phyloP scores from a whole-genome alignment of 352 stramenopile genomes.

The Phytophthora cryptogea region DNA sequence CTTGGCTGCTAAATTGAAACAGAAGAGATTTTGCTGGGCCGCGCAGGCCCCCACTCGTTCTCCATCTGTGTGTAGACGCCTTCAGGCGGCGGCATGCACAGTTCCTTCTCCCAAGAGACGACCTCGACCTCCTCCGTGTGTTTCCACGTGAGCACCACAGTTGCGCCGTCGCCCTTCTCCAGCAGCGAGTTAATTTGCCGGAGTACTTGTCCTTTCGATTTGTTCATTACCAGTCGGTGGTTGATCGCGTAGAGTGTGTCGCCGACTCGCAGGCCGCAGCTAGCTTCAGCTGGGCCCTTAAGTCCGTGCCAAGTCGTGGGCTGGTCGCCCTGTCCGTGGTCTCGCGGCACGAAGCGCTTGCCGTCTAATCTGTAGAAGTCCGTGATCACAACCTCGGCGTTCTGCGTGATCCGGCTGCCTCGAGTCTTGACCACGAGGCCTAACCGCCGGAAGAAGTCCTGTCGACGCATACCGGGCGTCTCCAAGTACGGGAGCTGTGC shows the following conservation, averaged over 20 bases:
- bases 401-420: constrained; percentile 85
- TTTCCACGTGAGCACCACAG: constrained; percentile 82
- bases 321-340: constrained; percentile 66
- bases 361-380: constrained; percentile 83
- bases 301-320: constrained; percentile 70
- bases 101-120: constrained; percentile 78
- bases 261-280: constrained; percentile 68
- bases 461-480: constrained; percentile 50
- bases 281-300: constrained; percentile 78
- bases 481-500: constrained; percentile 75
- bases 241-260: constrained; percentile 89
- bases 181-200: constrained; percentile 78
- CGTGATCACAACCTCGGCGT: constrained; percentile 78
- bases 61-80: constrained; percentile 82
- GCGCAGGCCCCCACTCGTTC: constrained; percentile 84
- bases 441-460: constrained; percentile 82
- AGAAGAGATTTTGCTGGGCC: constrained; percentile 84
- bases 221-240: constrained; percentile 87
- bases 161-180: constrained; percentile 71
- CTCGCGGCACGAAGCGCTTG: constrained; percentile 74
- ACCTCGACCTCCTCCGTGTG: constrained; percentile 79
- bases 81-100: constrained; percentile 77
- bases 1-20: constrained; percentile 73
- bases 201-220: constrained; percentile 83
- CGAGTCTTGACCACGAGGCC: constrained; percentile 83